Evolutionary conservation across 2,329 filamentous ascomycete genomes (phyloP).

Genomic region (Pseudogymnoascus sp.): DNA sequence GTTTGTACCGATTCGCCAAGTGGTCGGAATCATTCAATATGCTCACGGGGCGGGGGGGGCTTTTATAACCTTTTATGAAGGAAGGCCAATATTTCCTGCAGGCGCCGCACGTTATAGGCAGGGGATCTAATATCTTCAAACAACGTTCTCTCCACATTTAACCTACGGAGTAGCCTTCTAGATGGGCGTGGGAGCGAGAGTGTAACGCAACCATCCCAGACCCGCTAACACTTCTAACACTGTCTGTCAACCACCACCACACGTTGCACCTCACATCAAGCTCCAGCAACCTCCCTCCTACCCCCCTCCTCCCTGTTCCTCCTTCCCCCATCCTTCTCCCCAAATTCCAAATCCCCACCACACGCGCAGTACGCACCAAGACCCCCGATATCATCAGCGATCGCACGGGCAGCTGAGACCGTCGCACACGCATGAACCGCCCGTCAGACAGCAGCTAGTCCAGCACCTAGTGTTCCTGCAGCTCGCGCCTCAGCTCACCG

Average conservation of each 20-base stretch:
- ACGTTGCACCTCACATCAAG: background rate
- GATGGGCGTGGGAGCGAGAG: background rate
- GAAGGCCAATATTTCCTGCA: background rate
- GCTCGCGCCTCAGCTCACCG: background rate
- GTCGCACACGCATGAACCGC: background rate
- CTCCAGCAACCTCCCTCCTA: no score
- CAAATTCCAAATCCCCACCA: background rate
- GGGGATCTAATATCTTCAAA: background rate
- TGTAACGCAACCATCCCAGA: background rate
- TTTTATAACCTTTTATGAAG: background rate
- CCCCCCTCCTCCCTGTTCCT: no score
- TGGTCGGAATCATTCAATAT: no score
- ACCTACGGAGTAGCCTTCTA: background rate
- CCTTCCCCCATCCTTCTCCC: background rate
- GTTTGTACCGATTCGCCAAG: no score
- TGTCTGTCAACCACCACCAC: no score
- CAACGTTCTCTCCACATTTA: no score
- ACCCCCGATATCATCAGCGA: background rate
- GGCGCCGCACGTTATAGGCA: background rate
- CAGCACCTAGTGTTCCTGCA: background rate
- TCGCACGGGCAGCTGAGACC: background rate
- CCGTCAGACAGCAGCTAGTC: background rate
- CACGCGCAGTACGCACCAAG: background rate
- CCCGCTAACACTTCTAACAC: background rate
- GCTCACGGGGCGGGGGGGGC: background rate